Evolutionary conservation across 306 rosid genomes (phyloP).

Genomic region (Quercus agrifolia): DNA sequence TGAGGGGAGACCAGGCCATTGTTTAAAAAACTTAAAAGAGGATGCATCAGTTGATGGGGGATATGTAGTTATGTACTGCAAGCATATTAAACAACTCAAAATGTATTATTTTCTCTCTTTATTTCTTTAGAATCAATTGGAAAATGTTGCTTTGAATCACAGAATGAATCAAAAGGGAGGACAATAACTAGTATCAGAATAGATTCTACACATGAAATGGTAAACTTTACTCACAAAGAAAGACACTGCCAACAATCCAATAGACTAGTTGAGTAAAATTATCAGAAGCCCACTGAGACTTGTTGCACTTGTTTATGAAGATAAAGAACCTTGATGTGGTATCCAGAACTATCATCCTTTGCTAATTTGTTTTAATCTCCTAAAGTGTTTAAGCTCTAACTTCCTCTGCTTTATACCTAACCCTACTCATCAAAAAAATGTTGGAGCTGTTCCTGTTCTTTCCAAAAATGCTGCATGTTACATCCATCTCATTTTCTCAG

Average conservation of each 20-base stretch:
- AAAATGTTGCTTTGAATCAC: background rate
- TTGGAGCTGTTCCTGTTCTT: conserved; percentile 1
- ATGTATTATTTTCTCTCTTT: conserved; percentile 30
- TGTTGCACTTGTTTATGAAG: conserved; percentile 7
- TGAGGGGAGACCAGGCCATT: background rate
- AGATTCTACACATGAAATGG: conserved; percentile 14
- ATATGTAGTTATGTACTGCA: background rate
- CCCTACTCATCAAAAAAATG: conserved; percentile 7
- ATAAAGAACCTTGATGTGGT: conserved; percentile 6
- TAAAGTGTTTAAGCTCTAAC: conserved; percentile 7
- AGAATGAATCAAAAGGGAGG: background rate
- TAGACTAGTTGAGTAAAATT: conserved; percentile 6
- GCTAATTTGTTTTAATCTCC: conserved; percentile 22
- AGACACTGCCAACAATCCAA: background rate
- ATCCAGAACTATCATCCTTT: conserved; percentile 17
- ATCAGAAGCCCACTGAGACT: conserved; percentile 13
- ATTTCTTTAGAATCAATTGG: background rate
- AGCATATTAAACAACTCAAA: background rate
- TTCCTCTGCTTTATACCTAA: conserved; percentile 6
- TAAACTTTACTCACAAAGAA: conserved; percentile 5
- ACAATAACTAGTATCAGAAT: background rate
- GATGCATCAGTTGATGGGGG: background rate
- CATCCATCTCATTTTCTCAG: conserved; percentile 22
- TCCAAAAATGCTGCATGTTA: conserved; percentile 16
- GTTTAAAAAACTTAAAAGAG: background rate